A percentile compares a stretch with the other conserved stretches of the same genome.
Conservation (phyloP, 2,329 filamentous ascomycete genomes). For the Microsporum audouinii region DNA sequence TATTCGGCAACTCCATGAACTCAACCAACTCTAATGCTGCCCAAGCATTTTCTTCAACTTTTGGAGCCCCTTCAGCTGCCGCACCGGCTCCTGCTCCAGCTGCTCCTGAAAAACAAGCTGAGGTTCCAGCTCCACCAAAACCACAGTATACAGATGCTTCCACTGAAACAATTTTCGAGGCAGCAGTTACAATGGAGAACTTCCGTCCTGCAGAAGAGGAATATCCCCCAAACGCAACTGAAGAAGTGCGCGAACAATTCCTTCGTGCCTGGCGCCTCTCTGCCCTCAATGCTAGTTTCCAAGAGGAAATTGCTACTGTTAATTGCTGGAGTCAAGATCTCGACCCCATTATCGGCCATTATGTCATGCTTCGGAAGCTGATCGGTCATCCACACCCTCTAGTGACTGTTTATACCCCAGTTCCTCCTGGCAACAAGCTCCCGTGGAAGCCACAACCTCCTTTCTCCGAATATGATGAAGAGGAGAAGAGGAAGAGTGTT, state of each 20-base stretch:
- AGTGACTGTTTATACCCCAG: conserved; percentile 10
- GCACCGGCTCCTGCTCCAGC: neutral
- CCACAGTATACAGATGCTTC: conserved; percentile 7
- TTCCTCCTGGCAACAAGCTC: conserved; percentile 7
- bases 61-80: neutral
- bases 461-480: neutral
- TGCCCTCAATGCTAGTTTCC: conserved; percentile 26
- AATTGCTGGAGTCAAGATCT: conserved; percentile 21
- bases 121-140: neutral
- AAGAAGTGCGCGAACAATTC: conserved; percentile 41
- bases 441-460: conserved; percentile 1
- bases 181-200: conserved; percentile 5
- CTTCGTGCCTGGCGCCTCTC: conserved; percentile 28
- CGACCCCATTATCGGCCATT: conserved; percentile 21
- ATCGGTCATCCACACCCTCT: conserved; percentile 20
- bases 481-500: neutral
- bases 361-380: conserved; percentile 20
- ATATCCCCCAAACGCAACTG: conserved; percentile 34
- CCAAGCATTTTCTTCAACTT: neutral
- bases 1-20: neutral
- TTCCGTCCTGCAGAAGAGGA: conserved; percentile 7
- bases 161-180: conserved; percentile 8
- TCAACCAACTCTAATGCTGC: neutral
- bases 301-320: conserved; percentile 26
- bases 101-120: neutral